Evolutionary conservation across 108 stramenopile genomes (phyloP), one percentile per base, ranked within the genome.

Genomic region (Nannochloropsis gaditana): DNA sequence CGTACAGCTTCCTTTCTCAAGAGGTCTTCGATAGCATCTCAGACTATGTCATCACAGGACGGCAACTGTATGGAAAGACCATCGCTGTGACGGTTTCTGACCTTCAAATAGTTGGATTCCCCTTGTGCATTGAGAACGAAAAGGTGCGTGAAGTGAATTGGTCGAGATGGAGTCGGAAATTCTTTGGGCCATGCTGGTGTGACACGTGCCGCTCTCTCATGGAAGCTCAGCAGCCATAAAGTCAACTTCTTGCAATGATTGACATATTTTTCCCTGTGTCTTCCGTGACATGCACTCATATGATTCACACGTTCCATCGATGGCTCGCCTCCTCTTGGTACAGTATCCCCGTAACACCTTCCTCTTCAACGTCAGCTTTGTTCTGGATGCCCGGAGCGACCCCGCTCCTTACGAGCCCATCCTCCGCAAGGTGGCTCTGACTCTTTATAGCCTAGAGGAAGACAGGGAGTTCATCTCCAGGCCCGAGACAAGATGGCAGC

Each of bases 291-390:
- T n/a, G 73, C 1, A 79, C 1, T n/a, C 73, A n/a, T 19, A n/a
- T 79, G 73, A n/a, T 79, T 19, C 73, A n/a, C 19, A 1, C 19
- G 1, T 79, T 19, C n/a, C 19, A 1, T n/a, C 19, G n/a, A 19
- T 1, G 73, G n/a, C n/a, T 81, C 21, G 1, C 11, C 21, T n/a
- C 83, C 43, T 83, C 43, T 43, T 44, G n/a, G 17, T 44, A n/a
- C 80, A 87, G 87, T 87, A 87, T 83, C 9, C 44, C 43, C 87
- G 87, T 10, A 50, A 45, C 2, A 15, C 80, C 21, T 79, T 87
- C 47, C 82, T 84, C 6, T 87, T 59, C 83, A 87, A 87, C 84
- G 79, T 87, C 19, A 79, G 87, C 59, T 87, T 87, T 44, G 87
- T 87, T 43, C 79, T 87, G 79, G 42, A 31, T 6, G 83, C 83